Conservation (phyloP, 306 rosid species). For the Quercus mongolica region DNA sequence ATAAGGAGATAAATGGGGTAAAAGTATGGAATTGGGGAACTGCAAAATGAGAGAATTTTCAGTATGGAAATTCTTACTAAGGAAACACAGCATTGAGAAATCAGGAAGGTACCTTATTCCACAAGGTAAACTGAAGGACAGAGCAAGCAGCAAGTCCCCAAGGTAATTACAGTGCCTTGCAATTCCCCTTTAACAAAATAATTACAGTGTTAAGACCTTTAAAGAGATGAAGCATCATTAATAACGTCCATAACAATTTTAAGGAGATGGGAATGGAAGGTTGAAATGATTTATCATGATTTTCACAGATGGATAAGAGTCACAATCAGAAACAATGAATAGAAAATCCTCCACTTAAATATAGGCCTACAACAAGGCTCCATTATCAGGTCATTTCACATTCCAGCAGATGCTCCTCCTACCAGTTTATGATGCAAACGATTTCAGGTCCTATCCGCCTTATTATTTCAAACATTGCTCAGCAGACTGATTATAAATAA, state of each 20-base stretch:
- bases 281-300: background rate
- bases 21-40: conserved; percentile 91
- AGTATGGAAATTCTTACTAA: conserved; percentile 1
- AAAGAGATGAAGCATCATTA: conserved; percentile 12
- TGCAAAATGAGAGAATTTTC: conserved; percentile 36
- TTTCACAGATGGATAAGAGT: background rate
- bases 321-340: background rate
- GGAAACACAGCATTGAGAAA: background rate
- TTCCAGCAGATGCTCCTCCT: background rate
- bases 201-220: conserved; percentile 10
- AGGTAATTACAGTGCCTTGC: conserved; percentile 95
- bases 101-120: conserved; percentile 66
- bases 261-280: background rate
- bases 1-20: conserved; percentile 90
- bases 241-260: conserved; percentile 1
- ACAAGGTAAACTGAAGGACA: conserved; percentile 92
- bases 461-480: background rate
- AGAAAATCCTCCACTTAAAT: background rate
- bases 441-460: background rate
- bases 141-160: conserved; percentile 91
- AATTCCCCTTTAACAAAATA: conserved; percentile 65
- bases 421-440: background rate
- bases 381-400: background rate
- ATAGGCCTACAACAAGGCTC: background rate
- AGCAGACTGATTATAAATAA: background rate